phyloP scores from a whole-genome alignment of 139 green algal genomes.

The Auxenochlorella pyrenoidosa region DNA sequence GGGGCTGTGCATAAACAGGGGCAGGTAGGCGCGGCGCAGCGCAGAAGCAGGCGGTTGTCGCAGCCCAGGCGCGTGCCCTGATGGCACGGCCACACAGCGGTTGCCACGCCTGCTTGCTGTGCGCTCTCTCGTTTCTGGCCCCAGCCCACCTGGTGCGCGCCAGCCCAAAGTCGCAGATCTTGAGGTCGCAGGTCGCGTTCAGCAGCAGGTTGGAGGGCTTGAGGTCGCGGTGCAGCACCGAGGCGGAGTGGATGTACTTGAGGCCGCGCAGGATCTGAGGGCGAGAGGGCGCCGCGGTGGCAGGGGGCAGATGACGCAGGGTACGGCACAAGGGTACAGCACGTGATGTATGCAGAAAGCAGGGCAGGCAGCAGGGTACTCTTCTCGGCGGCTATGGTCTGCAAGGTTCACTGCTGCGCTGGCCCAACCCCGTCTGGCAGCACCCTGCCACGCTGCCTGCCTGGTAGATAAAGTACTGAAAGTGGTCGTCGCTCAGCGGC shows the following conservation, averaged over 20 bases:
- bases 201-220: slow-evolving; percentile 98
- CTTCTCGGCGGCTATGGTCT: too few relatives aligned
- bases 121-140: background rate
- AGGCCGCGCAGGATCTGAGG: slow-evolving; percentile 42
- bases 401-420: too few relatives aligned
- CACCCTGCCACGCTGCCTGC: background rate
- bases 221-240: slow-evolving; percentile 95
- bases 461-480: slow-evolving; percentile 99
- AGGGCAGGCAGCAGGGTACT: too few relatives aligned
- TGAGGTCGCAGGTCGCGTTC: slow-evolving; percentile 97
- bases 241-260: slow-evolving; percentile 53
- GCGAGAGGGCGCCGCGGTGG: too few relatives aligned
- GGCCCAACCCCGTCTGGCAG: too few relatives aligned
- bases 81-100: too few relatives aligned
- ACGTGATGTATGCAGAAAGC: too few relatives aligned
- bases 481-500: slow-evolving; percentile 96
- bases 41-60: background rate
- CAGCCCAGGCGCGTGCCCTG: too few relatives aligned
- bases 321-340: too few relatives aligned
- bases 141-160: slow-evolving; percentile 76
- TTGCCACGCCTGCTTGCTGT: too few relatives aligned
- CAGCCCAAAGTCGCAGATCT: slow-evolving; percentile 98
- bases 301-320: background rate
- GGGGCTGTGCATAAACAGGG: background rate
- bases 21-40: background rate